These are phyloP conservation scores for Eimeria acervulina DNA, from an alignment of 169 alveolate species.

Conservation along the genomic window DNA sequence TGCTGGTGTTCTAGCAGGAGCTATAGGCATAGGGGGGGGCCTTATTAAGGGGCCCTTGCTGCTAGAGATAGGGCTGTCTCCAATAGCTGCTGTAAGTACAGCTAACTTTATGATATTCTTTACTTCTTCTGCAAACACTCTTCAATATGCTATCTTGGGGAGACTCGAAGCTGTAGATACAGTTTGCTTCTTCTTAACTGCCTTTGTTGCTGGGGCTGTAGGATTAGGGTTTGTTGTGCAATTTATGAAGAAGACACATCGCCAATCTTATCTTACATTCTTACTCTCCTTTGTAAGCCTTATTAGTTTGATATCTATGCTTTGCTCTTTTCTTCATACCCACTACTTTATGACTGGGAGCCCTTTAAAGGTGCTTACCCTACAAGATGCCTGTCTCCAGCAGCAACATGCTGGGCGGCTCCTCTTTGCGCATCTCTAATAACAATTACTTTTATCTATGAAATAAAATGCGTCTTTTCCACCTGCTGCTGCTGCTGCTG, in stretches of 20 bases:
- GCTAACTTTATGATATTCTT: constrained; percentile 84
- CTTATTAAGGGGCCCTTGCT: constrained; percentile 83
- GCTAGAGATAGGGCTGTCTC: constrained; percentile 80
- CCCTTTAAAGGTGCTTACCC: constrained; percentile 7
- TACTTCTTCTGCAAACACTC: constrained; percentile 76
- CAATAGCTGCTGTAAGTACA: constrained; percentile 80
- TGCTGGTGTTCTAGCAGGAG: constrained; percentile 82
- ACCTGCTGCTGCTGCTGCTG: too few species aligned
- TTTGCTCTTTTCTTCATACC: constrained; percentile 56
- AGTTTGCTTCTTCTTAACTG: constrained; percentile 49
- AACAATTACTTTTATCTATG: neutral
- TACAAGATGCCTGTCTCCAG: constrained; percentile 66
- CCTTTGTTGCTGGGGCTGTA: constrained; percentile 74
- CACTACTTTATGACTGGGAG: neutral
- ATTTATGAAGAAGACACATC: constrained; percentile 23
- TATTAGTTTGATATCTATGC: constrained; percentile 65
- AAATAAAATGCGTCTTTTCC: too few species aligned
- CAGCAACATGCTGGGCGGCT: constrained; percentile 51
- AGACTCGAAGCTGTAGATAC: constrained; percentile 43
- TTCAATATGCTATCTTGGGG: constrained; percentile 81
- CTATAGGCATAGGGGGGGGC: constrained; percentile 83
- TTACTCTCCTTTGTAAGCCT: constrained; percentile 72
- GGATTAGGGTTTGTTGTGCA: constrained; percentile 62
- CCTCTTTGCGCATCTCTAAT: constrained; percentile 35
- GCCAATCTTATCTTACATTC: constrained; percentile 79